These are phyloP conservation scores for Agaricus blazei DNA, from an alignment of 768 basidiomycete genomes.

Conservation along the genomic window DNA sequence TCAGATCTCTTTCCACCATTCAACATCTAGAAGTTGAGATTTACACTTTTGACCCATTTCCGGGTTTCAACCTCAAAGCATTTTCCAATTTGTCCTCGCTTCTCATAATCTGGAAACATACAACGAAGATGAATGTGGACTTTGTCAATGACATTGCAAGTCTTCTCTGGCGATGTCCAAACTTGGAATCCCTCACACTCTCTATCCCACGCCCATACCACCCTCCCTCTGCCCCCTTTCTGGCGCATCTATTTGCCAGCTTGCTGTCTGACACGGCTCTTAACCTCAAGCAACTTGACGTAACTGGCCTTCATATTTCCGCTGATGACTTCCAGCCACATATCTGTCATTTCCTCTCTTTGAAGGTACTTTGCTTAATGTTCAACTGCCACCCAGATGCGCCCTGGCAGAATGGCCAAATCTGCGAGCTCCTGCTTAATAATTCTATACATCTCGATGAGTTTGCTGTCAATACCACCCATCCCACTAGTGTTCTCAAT, in stretches of 20 bases:
- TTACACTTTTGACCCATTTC: too few species aligned
- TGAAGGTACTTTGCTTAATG: neutral
- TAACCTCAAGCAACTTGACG: neutral
- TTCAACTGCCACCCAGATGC: neutral
- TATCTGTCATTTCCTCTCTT: neutral
- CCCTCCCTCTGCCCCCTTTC: neutral
- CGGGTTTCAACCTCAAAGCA: too few species aligned
- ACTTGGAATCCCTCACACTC: neutral
- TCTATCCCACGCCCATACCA: neutral
- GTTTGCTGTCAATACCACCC: neutral
- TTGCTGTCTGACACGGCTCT: neutral
- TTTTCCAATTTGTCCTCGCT: too few species aligned
- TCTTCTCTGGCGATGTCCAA: neutral
- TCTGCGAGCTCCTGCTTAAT: neutral
- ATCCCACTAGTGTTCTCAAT: neutral
- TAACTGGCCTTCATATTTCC: neutral
- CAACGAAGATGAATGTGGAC: too few species aligned
- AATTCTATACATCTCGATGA: neutral
- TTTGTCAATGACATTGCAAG: neutral
- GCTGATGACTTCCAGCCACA: neutral
- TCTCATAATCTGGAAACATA: too few species aligned
- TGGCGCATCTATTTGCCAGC: neutral
- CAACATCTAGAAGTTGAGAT: too few species aligned
- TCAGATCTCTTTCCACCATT: too few species aligned
- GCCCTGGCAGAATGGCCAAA: neutral